These are phyloP conservation scores for Dovyalis caffra DNA, from an alignment of 345 rosid genomes.

Conservation along the genomic window DNA sequence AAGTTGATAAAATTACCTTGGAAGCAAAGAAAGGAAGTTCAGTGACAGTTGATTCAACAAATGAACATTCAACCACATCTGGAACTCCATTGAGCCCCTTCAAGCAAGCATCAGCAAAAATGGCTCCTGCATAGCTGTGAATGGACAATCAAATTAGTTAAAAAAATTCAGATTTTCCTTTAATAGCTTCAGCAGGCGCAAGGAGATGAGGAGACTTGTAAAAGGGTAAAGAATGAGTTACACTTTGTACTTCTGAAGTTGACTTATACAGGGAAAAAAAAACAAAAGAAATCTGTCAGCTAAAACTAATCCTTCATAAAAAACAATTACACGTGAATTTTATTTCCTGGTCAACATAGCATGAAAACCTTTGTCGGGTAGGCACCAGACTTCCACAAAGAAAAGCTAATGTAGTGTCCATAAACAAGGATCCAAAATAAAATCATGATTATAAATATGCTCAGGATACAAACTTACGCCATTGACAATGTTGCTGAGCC, in stretches of 20 bases:
- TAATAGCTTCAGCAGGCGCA: background rate
- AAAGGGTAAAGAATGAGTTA: background rate
- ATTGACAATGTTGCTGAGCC: slow-evolving; percentile 88
- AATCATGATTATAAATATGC: background rate
- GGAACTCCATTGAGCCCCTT: slow-evolving; percentile 85
- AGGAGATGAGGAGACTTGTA: background rate
- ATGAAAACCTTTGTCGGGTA: background rate
- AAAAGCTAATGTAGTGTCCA: background rate
- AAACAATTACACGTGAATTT: background rate
- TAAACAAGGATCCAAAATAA: background rate
- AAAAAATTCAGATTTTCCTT: background rate
- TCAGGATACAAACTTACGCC: slow-evolving; percentile 60
- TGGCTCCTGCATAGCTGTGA: slow-evolving; percentile 80
- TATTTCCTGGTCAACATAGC: too few species aligned
- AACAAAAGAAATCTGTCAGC: background rate
- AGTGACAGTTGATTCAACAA: slow-evolving; percentile 68
- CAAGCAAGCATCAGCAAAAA: slow-evolving; percentile 84
- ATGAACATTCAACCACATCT: slow-evolving; percentile 72
- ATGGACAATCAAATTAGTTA: background rate
- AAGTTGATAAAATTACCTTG: slow-evolving; percentile 40
- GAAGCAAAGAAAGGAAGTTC: slow-evolving; percentile 87
- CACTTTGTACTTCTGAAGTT: background rate
- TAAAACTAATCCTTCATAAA: background rate
- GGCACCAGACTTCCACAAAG: background rate
- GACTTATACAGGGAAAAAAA: background rate